phyloP scores from a whole-genome alignment of 2,329 filamentous ascomycete genomes.

The Calonectria pseudoturangicola region DNA sequence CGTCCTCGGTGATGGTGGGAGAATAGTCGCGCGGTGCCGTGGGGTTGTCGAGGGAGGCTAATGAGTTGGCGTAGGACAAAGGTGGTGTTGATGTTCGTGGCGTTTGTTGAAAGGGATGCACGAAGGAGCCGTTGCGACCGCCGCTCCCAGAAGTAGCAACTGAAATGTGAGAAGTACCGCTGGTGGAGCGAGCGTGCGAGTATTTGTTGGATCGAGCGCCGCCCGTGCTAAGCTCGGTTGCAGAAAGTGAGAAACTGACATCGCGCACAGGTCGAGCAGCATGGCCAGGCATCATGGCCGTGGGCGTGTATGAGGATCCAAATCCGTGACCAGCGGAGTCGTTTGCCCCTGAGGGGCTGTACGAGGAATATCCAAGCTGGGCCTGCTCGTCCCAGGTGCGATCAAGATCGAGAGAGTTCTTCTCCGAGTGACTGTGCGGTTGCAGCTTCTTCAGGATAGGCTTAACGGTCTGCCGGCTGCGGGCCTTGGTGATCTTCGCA shows the following conservation, averaged over 20 bases:
- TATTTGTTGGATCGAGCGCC: constrained; percentile 63
- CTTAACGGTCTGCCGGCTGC: constrained; percentile 71
- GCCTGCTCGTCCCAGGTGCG: constrained; percentile 75
- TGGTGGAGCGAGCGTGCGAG: constrained; percentile 75
- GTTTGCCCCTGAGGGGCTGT: constrained; percentile 55
- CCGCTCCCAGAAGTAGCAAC: constrained; percentile 74
- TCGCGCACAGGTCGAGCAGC: constrained; percentile 59
- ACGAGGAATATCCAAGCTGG: constrained; percentile 56
- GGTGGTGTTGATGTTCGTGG: constrained; percentile 77
- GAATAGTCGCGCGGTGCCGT: constrained; percentile 69
- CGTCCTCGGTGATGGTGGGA: constrained; percentile 73
- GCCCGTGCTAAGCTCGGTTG: constrained; percentile 57
- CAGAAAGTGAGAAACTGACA: constrained; percentile 67
- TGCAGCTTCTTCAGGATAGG: constrained; percentile 77
- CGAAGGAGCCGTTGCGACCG: constrained; percentile 70
- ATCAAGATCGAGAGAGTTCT: constrained; percentile 78
- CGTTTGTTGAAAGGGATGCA: constrained; percentile 80
- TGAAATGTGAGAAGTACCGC: constrained; percentile 74
- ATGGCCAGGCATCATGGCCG: constrained; percentile 47
- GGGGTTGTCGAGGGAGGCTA: constrained; percentile 69
- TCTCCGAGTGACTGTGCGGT: constrained; percentile 73
- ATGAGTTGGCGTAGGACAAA: constrained; percentile 74
- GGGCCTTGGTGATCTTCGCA: constrained; percentile 65
- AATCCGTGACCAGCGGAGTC: constrained; percentile 46
- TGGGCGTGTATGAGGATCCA: constrained; percentile 43